phyloP scores from a whole-genome alignment of 177 flowering plant species.

The Vitis hybrid region DNA sequence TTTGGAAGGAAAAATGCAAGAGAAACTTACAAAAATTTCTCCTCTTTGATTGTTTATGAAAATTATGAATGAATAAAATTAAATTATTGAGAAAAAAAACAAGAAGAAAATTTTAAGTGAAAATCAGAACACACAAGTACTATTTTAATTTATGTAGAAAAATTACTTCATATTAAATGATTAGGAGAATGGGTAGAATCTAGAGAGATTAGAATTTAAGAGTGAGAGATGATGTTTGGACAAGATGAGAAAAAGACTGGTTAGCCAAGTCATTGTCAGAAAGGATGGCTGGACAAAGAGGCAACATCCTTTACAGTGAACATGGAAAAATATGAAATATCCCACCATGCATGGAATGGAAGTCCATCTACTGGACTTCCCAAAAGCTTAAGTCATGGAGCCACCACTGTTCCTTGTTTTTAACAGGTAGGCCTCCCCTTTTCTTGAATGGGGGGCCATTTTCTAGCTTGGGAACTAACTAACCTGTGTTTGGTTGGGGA shows the following conservation, averaged over 20 bases:
- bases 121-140: too few relatives aligned
- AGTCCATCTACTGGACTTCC: slow-evolving; percentile 7
- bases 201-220: too few relatives aligned
- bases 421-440: not conserved
- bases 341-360: slow-evolving; percentile 29
- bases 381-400: not conserved
- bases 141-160: too few relatives aligned
- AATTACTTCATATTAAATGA: too few relatives aligned
- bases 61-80: too few relatives aligned
- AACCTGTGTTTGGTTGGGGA: too few relatives aligned
- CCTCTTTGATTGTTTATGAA: too few relatives aligned
- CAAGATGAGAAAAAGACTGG: not conserved
- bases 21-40: too few relatives aligned
- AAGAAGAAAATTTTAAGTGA: too few relatives aligned
- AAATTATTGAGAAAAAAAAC: too few relatives aligned
- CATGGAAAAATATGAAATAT: slow-evolving; percentile 18
- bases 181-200: too few relatives aligned
- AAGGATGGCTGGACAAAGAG: slow-evolving; percentile 8
- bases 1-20: too few relatives aligned
- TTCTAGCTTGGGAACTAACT: not conserved
- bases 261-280: slow-evolving; percentile 15
- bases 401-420: not conserved
- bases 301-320: slow-evolving; percentile 8
- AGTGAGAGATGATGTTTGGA: not conserved
- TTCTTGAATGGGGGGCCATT: not conserved